Conservation (phyloP, 2,329 filamentous ascomycete genomes). For the Apiospora arundinis region DNA sequence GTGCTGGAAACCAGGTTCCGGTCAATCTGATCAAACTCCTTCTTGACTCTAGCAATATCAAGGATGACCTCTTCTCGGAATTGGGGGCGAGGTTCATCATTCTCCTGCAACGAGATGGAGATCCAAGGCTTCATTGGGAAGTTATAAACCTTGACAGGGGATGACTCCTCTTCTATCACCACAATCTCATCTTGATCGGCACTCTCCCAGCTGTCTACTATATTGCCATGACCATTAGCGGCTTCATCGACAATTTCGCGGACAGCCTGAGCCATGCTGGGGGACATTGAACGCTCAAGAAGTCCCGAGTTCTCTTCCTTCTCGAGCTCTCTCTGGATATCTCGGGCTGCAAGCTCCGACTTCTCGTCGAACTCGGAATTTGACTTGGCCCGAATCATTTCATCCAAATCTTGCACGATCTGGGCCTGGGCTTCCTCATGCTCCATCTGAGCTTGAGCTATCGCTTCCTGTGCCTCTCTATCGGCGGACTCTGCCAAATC, state of each 20-base stretch:
- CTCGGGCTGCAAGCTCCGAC: slow-evolving; percentile 52
- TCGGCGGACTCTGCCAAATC: slow-evolving; percentile 64
- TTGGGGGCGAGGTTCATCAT: slow-evolving; percentile 61
- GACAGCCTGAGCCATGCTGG: slow-evolving; percentile 57
- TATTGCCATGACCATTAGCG: slow-evolving; percentile 62
- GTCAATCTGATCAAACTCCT: slow-evolving; percentile 97
- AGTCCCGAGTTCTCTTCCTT: slow-evolving; percentile 58
- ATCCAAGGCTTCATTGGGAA: slow-evolving; percentile 98
- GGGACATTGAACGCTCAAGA: slow-evolving; percentile 59
- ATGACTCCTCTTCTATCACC: slow-evolving; percentile 69
- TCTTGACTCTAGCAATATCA: slow-evolving; percentile 93
- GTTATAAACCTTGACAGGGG: slow-evolving; percentile 83
- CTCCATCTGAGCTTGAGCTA: slow-evolving; percentile 63
- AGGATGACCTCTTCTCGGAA: slow-evolving; percentile 84
- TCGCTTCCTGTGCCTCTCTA: slow-evolving; percentile 66
- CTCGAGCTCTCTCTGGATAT: slow-evolving; percentile 60
- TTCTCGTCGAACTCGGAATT: slow-evolving; percentile 60
- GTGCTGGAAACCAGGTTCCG: slow-evolving; percentile 90
- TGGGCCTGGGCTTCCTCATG: slow-evolving; percentile 55
- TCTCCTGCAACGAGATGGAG: slow-evolving; percentile 76
- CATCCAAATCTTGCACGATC: slow-evolving; percentile 55
- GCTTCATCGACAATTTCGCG: slow-evolving; percentile 60
- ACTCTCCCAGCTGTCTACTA: slow-evolving; percentile 92
- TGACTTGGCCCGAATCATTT: slow-evolving; percentile 57
- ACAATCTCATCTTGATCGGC: slow-evolving; percentile 75